These are phyloP conservation scores for Westerdykella aurantiaca DNA, from an alignment of 2,329 filamentous ascomycete genomes.

Conservation along the genomic window DNA sequence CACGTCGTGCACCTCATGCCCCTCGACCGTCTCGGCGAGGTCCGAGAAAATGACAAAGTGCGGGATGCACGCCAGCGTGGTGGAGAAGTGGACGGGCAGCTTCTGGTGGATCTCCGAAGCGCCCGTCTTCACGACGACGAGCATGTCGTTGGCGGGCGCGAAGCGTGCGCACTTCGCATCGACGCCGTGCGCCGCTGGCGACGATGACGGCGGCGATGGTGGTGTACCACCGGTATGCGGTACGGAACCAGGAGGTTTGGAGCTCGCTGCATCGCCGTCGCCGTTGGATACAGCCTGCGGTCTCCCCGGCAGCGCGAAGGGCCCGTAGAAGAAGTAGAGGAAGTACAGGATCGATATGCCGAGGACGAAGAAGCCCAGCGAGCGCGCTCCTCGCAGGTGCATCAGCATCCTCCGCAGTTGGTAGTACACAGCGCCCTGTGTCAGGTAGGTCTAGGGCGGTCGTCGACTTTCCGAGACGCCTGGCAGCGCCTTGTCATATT, in stretches of 20 bases:
- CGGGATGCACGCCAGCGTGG: slow-evolving; percentile 51
- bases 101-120: slow-evolving; percentile 53
- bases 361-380: too few species aligned
- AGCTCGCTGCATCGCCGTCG: not conserved
- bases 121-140: slow-evolving; percentile 56
- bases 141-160: not conserved
- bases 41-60: slow-evolving; percentile 56
- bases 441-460: too few species aligned
- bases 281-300: too few species aligned
- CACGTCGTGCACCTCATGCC: slow-evolving; percentile 47
- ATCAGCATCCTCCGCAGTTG: too few species aligned
- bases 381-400: too few species aligned
- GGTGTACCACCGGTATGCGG: too few species aligned
- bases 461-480: too few species aligned
- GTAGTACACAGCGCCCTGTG: too few species aligned
- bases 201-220: too few species aligned
- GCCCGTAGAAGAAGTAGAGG: too few species aligned
- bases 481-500: too few species aligned
- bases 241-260: not conserved
- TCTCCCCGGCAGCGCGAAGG: not conserved
- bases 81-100: slow-evolving; percentile 50
- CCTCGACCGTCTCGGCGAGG: slow-evolving; percentile 48
- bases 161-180: not conserved
- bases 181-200: not conserved
- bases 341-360: too few species aligned